Evolutionary conservation across 176 grass and related monocot genomes (phyloP).

Genomic region (Phyllostachys edulis): DNA sequence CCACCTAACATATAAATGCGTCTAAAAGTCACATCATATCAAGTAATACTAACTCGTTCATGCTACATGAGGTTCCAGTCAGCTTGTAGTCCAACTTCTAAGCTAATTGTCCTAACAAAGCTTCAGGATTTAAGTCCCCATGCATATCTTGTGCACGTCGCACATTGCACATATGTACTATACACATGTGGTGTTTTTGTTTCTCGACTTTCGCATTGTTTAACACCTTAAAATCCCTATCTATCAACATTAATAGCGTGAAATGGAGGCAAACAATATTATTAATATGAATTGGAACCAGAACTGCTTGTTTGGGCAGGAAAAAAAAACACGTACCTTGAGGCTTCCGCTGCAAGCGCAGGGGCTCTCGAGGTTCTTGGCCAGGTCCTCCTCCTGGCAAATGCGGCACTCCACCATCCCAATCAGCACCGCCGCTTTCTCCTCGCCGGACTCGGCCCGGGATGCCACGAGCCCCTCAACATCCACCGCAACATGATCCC

Average conservation of each 20-base stretch:
- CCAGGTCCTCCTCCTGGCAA: slow-evolving; percentile 90
- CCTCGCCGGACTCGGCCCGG: slow-evolving; percentile 5
- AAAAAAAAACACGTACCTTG: slow-evolving; percentile 50
- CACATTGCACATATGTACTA: background rate
- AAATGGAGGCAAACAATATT: background rate
- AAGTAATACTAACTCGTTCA: background rate
- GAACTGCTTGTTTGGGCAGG: background rate
- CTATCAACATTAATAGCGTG: background rate
- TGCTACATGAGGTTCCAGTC: background rate
- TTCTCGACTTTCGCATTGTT: background rate
- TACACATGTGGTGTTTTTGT: background rate
- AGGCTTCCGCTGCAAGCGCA: slow-evolving; percentile 90
- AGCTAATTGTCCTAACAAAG: background rate
- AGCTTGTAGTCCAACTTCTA: background rate
- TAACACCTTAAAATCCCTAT: background rate
- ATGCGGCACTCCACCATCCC: slow-evolving; percentile 81
- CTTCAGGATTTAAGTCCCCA: background rate
- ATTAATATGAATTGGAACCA: background rate
- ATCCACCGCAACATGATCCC: slow-evolving; percentile 77
- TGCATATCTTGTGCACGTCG: background rate
- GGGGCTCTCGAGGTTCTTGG: slow-evolving; percentile 78
- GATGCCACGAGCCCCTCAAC: slow-evolving; percentile 36
- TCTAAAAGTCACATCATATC: background rate
- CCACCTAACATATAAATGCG: background rate
- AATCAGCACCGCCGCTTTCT: slow-evolving; percentile 59